Conservation (phyloP, 192 early-diverging fungal species). For the Glomus cerebriforme region DNA sequence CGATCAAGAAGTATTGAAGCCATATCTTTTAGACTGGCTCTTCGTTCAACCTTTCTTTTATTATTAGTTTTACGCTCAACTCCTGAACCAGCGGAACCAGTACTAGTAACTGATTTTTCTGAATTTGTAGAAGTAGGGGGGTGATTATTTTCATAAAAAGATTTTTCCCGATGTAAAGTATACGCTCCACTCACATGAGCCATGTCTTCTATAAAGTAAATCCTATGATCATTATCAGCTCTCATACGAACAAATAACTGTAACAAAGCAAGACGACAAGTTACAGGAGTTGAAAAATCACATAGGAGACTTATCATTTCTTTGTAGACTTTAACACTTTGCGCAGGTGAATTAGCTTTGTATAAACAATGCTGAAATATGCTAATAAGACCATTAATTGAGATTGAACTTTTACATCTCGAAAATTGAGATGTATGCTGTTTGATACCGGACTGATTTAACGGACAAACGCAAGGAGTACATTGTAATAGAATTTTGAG, state of each 20-base stretch:
- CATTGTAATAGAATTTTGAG: slow-evolving; percentile 41
- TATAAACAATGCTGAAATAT: slow-evolving; percentile 53
- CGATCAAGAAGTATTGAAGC: not conserved
- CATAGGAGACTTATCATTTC: slow-evolving; percentile 47
- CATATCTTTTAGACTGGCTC: not conserved
- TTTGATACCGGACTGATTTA: slow-evolving; percentile 13
- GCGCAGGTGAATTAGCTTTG: slow-evolving; percentile 35
- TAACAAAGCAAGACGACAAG: slow-evolving; percentile 49
- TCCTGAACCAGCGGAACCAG: not conserved
- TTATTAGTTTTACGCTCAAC: slow-evolving; percentile 2
- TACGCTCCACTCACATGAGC: slow-evolving; percentile 4
- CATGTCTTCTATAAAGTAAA: slow-evolving; percentile 38
- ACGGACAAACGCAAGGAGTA: slow-evolving; percentile 39
- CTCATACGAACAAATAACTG: slow-evolving; percentile 54
- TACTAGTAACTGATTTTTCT: not conserved
- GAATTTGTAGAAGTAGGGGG: not conserved
- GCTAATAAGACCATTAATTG: slow-evolving; percentile 45
- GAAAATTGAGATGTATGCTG: not conserved
- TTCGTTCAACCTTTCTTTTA: slow-evolving; percentile 9
- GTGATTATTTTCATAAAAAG: not conserved
- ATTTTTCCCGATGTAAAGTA: slow-evolving; percentile 18
- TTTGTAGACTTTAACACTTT: slow-evolving; percentile 41
- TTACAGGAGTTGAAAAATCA: slow-evolving; percentile 41
- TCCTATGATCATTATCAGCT: slow-evolving; percentile 53
- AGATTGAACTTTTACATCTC: slow-evolving; percentile 42